Percentiles rank a stretch among this genome's conserved stretches.
Conservation (phyloP, 768 basidiomycete genomes). For the Tylopilus sp. region DNA sequence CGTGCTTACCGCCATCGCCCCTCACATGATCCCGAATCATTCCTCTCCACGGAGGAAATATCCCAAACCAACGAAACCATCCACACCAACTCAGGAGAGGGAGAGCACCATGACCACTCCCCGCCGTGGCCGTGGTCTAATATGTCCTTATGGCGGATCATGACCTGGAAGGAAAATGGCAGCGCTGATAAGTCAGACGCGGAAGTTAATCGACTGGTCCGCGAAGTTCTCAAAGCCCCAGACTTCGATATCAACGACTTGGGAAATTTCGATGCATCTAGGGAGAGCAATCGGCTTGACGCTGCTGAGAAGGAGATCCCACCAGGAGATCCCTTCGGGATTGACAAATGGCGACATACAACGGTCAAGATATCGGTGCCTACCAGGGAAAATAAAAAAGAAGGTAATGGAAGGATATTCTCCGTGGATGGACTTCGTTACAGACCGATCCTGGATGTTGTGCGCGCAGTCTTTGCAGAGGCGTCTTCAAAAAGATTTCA, state of each 20-base stretch:
- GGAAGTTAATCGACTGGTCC: background rate
- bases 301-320: background rate
- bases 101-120: background rate
- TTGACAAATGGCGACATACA: background rate
- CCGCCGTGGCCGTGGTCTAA: background rate
- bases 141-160: background rate
- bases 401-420: background rate
- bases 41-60: background rate
- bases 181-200: background rate
- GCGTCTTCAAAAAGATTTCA: background rate
- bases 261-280: background rate
- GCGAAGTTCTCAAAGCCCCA: too few relatives aligned
- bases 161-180: background rate
- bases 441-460: background rate
- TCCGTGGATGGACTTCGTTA: background rate
- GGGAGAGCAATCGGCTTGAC: background rate
- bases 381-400: background rate
- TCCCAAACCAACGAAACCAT: background rate
- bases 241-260: too few relatives aligned
- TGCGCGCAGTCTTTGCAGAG: background rate
- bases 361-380: background rate
- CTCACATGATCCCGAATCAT: background rate
- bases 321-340: background rate
- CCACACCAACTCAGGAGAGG: background rate
- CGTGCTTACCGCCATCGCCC: background rate